A percentile compares a stretch with the other conserved stretches of the same genome.
Conservation (phyloP, 108 stramenopile genomes). For the Nitzschia putrida region DNA sequence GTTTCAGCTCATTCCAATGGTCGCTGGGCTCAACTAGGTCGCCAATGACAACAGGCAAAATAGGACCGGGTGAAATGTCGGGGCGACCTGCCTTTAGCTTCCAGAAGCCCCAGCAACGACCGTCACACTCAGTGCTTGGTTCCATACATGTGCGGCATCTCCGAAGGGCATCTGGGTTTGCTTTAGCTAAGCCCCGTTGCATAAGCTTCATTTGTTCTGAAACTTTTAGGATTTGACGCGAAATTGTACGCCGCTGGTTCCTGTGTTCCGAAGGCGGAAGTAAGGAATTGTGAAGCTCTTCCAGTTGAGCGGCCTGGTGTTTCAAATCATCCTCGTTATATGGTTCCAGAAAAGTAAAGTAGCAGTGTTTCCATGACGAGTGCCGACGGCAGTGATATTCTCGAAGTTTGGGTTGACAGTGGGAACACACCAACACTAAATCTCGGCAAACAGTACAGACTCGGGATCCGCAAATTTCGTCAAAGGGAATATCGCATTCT, state of each 20-base stretch:
- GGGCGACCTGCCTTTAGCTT: constrained; percentile 26
- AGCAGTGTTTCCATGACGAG: constrained; percentile 61
- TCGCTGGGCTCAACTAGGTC: constrained; percentile 50
- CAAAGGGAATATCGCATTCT: constrained; percentile 56
- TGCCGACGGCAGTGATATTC: constrained; percentile 80
- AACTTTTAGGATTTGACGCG: constrained; percentile 70
- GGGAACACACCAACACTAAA: constrained; percentile 63
- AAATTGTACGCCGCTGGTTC: constrained; percentile 63
- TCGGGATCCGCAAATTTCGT: constrained; percentile 65
- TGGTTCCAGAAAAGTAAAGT: constrained; percentile 74
- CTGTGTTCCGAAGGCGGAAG: constrained; percentile 42
- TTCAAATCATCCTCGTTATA: constrained; percentile 53
- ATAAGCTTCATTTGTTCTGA: constrained; percentile 38
- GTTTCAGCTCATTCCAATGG: constrained; percentile 51
- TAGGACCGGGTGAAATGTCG: constrained; percentile 10
- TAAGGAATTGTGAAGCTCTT: constrained; percentile 40
- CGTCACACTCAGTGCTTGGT: constrained; percentile 59
- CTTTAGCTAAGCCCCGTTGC: constrained; percentile 19
- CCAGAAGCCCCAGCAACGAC: constrained; percentile 85
- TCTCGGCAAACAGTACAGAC: constrained; percentile 80
- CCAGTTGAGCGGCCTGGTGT: constrained; percentile 38
- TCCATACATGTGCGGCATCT: constrained; percentile 73
- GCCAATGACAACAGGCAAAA: constrained; percentile 35
- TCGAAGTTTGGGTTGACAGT: constrained; percentile 43
- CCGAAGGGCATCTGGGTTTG: constrained; percentile 50